These are phyloP conservation scores for Auricularia sp. DNA, from an alignment of 768 basidiomycete species.

Conservation along the genomic window DNA sequence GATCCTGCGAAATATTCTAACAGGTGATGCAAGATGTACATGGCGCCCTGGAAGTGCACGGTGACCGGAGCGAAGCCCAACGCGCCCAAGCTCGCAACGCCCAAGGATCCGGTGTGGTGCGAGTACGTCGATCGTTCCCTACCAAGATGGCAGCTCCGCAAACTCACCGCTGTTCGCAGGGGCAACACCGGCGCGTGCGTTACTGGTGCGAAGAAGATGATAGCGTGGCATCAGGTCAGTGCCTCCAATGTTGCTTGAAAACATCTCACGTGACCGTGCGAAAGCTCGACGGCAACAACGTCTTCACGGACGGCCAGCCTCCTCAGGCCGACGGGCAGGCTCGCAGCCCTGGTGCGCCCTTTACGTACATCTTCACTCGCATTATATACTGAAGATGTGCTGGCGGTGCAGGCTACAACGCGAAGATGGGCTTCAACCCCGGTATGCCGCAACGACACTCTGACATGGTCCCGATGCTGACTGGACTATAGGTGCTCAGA, in stretches of 20 bases:
- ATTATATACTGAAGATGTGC: no score
- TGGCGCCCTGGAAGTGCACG: not conserved
- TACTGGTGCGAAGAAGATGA: not conserved
- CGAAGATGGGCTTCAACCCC: not conserved
- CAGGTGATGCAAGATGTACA: not conserved
- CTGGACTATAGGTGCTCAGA: not conserved
- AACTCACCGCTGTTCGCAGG: not conserved
- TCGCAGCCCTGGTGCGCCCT: not conserved
- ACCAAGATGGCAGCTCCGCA: no score
- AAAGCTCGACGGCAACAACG: not conserved
- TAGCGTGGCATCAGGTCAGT: not conserved
- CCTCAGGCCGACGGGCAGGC: not conserved
- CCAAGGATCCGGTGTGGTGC: not conserved
- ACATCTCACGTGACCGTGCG: no score
- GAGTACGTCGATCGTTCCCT: not conserved
- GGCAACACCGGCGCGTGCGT: not conserved
- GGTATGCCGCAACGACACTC: not conserved
- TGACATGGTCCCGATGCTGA: not conserved
- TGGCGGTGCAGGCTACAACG: not conserved
- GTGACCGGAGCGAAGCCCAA: not conserved
- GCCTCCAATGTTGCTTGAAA: no score
- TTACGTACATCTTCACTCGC: no score
- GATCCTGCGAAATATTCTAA: no score
- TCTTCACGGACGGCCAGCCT: not conserved
- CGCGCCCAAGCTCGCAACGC: not conserved